Conservation (phyloP, 2,329 filamentous ascomycete species). For the Scedosporium boydii region DNA sequence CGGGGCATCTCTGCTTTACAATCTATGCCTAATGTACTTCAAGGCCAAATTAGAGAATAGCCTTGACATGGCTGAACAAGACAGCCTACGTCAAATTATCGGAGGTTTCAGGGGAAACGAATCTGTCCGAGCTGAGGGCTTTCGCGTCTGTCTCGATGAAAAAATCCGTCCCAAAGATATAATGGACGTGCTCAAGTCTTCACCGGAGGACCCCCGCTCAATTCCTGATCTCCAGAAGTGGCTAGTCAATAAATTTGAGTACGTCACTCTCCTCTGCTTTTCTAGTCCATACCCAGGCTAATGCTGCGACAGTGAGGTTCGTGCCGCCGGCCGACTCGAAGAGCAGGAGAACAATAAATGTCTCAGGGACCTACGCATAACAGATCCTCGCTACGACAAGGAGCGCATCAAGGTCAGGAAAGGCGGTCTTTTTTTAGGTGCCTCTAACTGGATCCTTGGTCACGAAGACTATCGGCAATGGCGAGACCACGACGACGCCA, state of each 20-base stretch:
- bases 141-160: neutral
- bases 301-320: neutral
- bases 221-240: neutral
- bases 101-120: neutral
- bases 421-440: constrained; percentile 15
- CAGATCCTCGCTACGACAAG: constrained; percentile 24
- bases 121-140: neutral
- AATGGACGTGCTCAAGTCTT: neutral
- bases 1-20: constrained; percentile 7
- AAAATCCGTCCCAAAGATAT: neutral
- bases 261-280: neutral
- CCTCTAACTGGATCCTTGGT: constrained; percentile 21
- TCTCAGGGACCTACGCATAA: constrained; percentile 11
- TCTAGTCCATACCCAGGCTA: neutral
- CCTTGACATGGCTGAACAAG: neutral
- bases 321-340: neutral
- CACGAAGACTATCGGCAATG: constrained; percentile 17
- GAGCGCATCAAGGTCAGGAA: constrained; percentile 15
- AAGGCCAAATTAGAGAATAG: neutral
- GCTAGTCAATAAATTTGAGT: neutral
- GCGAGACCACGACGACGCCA: constrained; percentile 10
- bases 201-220: neutral
- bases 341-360: constrained; percentile 4
- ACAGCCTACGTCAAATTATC: neutral
- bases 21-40: constrained; percentile 7